A percentile compares a stretch with the other conserved stretches of the same genome.
Evolutionary conservation across 2,329 filamentous ascomycete species (phyloP).

Genomic region (Bipolaris sorokiniana): DNA sequence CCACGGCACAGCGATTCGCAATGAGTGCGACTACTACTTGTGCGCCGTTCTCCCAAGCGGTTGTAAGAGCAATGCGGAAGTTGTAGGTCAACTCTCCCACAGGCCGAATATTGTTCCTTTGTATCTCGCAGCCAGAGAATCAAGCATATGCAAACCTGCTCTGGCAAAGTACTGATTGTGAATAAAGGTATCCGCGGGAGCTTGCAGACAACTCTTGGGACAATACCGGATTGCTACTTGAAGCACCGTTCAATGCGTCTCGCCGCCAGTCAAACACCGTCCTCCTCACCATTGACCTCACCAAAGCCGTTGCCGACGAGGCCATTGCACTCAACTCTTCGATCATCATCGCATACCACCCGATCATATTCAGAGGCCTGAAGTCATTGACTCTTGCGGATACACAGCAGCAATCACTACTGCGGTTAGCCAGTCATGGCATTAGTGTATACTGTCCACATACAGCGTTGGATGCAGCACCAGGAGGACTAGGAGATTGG

Average conservation of each 20-base stretch:
- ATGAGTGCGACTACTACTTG: conserved; percentile 53
- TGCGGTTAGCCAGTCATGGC: conserved; percentile 81
- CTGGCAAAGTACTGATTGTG: conserved; percentile 8
- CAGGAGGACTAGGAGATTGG: conserved; percentile 90
- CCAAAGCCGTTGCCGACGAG: conserved; percentile 85
- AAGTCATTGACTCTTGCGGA: conserved; percentile 86
- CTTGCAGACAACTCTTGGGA: conserved; percentile 92
- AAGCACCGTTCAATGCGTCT: conserved; percentile 67
- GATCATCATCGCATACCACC: conserved; percentile 90
- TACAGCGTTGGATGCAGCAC: conserved; percentile 88
- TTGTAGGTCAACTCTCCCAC: conserved; percentile 62
- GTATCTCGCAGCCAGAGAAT: not conserved
- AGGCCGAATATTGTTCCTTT: not conserved
- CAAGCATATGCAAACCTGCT: not conserved
- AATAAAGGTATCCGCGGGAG: conserved; percentile 78
- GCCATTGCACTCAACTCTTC: conserved; percentile 78
- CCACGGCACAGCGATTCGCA: conserved; percentile 44
- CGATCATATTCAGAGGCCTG: conserved; percentile 92
- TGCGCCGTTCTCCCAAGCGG: conserved; percentile 69
- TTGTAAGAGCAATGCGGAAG: conserved; percentile 78
- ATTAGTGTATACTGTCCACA: conserved; percentile 97
- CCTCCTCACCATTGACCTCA: conserved; percentile 89
- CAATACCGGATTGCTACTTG: conserved; percentile 84
- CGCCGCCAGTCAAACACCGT: conserved; percentile 68
- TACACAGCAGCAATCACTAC: conserved; percentile 82